Evolutionary conservation across 176 grass and related monocot species (phyloP).

Genomic region (Aegilops sharonensis): DNA sequence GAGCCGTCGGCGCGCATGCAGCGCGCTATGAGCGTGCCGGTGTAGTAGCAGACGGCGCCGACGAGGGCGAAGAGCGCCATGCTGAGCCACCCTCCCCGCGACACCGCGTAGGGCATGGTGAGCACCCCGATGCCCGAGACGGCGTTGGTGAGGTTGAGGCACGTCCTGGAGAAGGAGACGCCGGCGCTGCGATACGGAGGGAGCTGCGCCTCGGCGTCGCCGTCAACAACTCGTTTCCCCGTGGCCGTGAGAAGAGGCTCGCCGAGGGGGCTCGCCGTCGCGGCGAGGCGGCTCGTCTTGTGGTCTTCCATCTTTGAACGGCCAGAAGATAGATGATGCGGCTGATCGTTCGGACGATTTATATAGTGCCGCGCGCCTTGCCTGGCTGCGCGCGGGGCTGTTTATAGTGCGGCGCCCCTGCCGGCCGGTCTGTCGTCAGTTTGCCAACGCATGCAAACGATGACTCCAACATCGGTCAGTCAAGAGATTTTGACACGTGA

Average conservation of each 20-base stretch:
- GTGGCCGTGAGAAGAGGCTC: neutral
- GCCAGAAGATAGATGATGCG: neutral
- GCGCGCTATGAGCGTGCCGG: neutral
- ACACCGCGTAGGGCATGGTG: neutral
- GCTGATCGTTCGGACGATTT: too few relatives aligned
- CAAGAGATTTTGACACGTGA: too few relatives aligned
- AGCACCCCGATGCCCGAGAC: constrained; percentile 5
- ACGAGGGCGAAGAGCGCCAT: neutral
- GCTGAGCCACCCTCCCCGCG: constrained; percentile 4
- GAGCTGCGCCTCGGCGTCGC: neutral
- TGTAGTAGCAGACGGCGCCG: constrained; percentile 10
- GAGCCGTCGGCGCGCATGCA: constrained; percentile 1
- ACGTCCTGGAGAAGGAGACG: neutral
- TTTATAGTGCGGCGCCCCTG: too few relatives aligned
- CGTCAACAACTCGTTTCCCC: neutral
- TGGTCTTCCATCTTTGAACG: neutral
- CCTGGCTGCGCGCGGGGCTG: too few relatives aligned
- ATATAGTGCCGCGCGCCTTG: too few relatives aligned
- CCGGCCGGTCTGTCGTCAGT: too few relatives aligned
- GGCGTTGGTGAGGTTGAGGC: constrained; percentile 12
- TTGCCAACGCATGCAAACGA: too few relatives aligned
- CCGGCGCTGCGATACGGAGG: neutral
- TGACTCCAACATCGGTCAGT: too few relatives aligned
- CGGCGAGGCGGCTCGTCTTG: neutral
- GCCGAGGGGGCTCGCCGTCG: neutral